phyloP scores from a whole-genome alignment of 768 basidiomycete species.

The Cystoderma amianthinum region DNA sequence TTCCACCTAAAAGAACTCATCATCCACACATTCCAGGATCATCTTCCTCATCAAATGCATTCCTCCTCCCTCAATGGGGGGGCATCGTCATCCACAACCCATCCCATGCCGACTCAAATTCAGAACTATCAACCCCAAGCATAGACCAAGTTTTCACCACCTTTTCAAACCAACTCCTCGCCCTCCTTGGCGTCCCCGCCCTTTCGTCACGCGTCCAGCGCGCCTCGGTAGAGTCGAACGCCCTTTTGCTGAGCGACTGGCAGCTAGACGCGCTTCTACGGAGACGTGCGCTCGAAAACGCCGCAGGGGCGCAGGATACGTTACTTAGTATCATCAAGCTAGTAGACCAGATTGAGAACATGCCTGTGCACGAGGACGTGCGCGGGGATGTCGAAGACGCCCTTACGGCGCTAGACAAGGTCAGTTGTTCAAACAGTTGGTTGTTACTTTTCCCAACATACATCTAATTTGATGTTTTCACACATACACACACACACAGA shows the following conservation, averaged over 20 bases:
- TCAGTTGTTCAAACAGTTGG: slow-evolving; percentile 26
- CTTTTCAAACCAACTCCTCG: slow-evolving; percentile 66
- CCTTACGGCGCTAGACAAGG: slow-evolving; percentile 67
- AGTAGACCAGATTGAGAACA: slow-evolving; percentile 80
- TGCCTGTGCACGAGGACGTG: slow-evolving; percentile 84
- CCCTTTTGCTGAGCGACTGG: slow-evolving; percentile 51
- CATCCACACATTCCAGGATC: slow-evolving; percentile 28
- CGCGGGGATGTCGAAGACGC: slow-evolving; percentile 64
- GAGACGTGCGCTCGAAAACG: slow-evolving; percentile 63
- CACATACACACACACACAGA: too few relatives aligned
- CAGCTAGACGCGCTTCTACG: slow-evolving; percentile 78
- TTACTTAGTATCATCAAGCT: slow-evolving; percentile 78
- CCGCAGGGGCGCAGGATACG: slow-evolving; percentile 61
- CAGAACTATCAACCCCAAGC: slow-evolving; percentile 32
- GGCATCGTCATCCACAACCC: slow-evolving; percentile 78
- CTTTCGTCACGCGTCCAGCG: slow-evolving; percentile 42
- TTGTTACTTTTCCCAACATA: neutral
- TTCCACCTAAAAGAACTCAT: slow-evolving; percentile 4
- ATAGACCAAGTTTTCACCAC: slow-evolving; percentile 50
- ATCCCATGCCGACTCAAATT: slow-evolving; percentile 13
- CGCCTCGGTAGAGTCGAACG: slow-evolving; percentile 8
- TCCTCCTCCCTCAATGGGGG: slow-evolving; percentile 93
- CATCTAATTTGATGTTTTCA: neutral
- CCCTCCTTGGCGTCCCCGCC: slow-evolving; percentile 74
- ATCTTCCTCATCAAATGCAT: slow-evolving; percentile 50